Conservation (phyloP, 2,329 filamentous ascomycete species). For the Ophiocordyceps unilateralis region DNA sequence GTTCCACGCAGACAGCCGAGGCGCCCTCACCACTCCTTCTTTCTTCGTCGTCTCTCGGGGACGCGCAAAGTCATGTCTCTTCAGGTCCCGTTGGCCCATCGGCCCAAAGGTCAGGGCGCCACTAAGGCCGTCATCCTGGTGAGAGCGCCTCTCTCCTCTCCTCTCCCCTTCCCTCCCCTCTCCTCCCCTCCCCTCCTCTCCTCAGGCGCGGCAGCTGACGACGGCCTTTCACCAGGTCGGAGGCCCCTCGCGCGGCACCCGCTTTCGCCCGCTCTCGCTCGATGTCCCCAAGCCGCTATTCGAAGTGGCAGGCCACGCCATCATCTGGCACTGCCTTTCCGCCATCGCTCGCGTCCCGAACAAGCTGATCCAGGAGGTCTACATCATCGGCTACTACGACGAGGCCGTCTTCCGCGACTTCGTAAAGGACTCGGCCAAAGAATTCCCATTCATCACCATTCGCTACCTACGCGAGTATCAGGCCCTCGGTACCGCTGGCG, state of each 20-base stretch:
- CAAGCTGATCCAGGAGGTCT: conserved; percentile 71
- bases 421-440: conserved; percentile 74
- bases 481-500: conserved; percentile 85
- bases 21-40: background rate
- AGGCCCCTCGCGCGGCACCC: conserved; percentile 84
- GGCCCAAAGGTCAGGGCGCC: conserved; percentile 33
- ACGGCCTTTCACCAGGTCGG: conserved; percentile 61
- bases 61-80: conserved; percentile 30
- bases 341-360: conserved; percentile 80
- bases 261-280: conserved; percentile 86
- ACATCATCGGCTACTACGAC: conserved; percentile 98
- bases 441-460: conserved; percentile 71
- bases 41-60: background rate
- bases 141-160: conserved; percentile 9
- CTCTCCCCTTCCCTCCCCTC: background rate
- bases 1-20: too few species aligned
- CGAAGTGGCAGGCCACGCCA: conserved; percentile 93
- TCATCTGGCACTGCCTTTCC: conserved; percentile 93
- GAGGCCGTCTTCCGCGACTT: conserved; percentile 95
- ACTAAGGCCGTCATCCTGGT: conserved; percentile 95
- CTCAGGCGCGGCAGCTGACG: background rate
- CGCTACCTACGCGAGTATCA: conserved; percentile 97
- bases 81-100: conserved; percentile 35
- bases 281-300: conserved; percentile 98
- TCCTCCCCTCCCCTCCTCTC: conserved; percentile 3